Evolutionary conservation across 2,329 filamentous ascomycete species (phyloP), one percentile per base, ranked within the genome.

Genomic region (Dactylella cylindrospora): DNA sequence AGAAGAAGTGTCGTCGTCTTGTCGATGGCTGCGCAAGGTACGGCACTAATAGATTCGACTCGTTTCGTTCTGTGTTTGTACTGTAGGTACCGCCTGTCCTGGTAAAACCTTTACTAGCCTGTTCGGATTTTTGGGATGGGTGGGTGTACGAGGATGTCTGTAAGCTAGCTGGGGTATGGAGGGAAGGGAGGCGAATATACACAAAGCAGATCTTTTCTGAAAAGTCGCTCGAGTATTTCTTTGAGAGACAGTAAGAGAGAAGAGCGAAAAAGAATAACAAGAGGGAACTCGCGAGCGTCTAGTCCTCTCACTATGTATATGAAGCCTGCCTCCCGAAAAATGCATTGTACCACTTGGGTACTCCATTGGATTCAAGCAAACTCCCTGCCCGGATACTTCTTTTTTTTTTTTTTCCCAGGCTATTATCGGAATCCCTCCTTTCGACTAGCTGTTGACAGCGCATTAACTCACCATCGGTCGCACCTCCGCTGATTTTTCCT

Each of bases 21-120:
- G 49, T 53, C 55, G 55, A 61, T 61, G 47, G 54, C 55, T 47
- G 55, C 55, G 55, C 55, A 61, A 47, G 38, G 55, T 53, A 60
- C 54, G 47, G 55, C 41, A 53, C 22, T 38, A 57, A 31, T 28
- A 49, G 32, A 43, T 33, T 50, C 29, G 13, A 41, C 28, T 26
- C 46, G 46, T 40, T 46, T 40, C 40, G 52, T 39, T 61, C 28
- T 33, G 54, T 33, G 55, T 41, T 47, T 53, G 35, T n/a, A n/a
- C n/a, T n/a, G n/a, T n/a, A n/a, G n/a, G n/a, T n/a, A n/a, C n/a
- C n/a, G n/a, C n/a, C n/a, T n/a, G n/a, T n/a, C n/a, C n/a, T n/a
- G n/a, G n/a, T 46, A 25, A 47, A 53, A 36, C 23, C 41, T n/a
- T n/a, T 36, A 29, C 55, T 53, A 61, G 47, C 47, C 55, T 33